Evolutionary conservation across 805 yeast species (phyloP).

Genomic region (Komagataella phaffii): DNA sequence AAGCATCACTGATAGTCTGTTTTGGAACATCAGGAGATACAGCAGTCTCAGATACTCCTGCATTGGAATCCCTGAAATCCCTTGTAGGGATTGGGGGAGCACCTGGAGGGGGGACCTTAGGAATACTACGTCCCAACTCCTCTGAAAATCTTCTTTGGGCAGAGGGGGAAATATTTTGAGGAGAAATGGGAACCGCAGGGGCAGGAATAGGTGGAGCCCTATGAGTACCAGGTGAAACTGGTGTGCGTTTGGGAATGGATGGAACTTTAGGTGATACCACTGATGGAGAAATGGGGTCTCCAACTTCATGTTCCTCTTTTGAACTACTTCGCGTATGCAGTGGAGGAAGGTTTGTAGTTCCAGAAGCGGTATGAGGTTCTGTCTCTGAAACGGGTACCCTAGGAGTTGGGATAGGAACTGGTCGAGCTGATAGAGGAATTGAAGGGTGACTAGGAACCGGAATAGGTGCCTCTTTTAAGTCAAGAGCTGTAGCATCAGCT

Average conservation of each 20-base stretch:
- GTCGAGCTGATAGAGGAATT: not conserved
- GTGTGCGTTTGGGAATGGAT: not conserved
- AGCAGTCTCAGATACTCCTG: not conserved
- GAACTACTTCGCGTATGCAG: not conserved
- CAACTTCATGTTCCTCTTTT: not conserved
- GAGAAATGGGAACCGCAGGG: not conserved
- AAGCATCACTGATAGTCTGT: constrained; percentile 1
- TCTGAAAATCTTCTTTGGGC: constrained; percentile 3
- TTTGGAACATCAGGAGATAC: not conserved
- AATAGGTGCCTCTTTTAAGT: not conserved
- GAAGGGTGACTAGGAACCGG: not conserved
- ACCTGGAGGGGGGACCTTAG: not conserved
- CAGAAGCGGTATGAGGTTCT: not conserved
- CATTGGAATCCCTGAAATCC: not conserved
- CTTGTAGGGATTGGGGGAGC: constrained; percentile 2
- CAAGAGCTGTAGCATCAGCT: not conserved
- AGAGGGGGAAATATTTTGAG: not conserved
- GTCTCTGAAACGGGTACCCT: not conserved
- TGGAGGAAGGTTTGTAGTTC: not conserved
- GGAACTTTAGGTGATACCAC: not conserved
- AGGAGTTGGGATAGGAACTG: not conserved
- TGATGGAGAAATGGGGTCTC: not conserved
- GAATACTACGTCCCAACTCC: not conserved
- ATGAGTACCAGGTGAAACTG: not conserved
- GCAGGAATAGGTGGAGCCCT: not conserved